A percentile compares a stretch with the other conserved stretches of the same genome.
Conservation (phyloP, 495 filamentous ascomycete species). For the Podospora comata region DNA sequence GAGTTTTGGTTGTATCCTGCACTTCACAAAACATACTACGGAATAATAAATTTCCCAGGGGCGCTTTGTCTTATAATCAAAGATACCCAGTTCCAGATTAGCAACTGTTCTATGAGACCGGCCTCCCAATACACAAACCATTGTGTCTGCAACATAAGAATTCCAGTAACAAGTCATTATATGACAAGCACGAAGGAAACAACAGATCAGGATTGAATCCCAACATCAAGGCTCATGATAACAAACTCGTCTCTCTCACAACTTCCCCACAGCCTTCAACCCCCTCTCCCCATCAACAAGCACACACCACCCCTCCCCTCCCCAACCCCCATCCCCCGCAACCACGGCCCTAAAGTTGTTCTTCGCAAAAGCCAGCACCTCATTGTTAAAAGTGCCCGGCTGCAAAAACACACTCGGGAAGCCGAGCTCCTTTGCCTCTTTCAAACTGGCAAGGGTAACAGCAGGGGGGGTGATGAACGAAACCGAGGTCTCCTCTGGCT, state of each 20-base stretch:
- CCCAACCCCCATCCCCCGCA: conserved; percentile 62
- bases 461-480: conserved; percentile 83
- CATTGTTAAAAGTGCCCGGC: conserved; percentile 79
- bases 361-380: conserved; percentile 65
- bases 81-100: too few relatives aligned
- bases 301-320: conserved; percentile 84
- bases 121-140: too few relatives aligned
- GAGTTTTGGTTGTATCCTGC: too few relatives aligned
- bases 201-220: too few relatives aligned
- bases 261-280: conserved; percentile 55
- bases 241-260: conserved; percentile 12
- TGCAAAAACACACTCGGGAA: conserved; percentile 86
- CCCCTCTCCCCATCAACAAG: conserved; percentile 81
- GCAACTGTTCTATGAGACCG: too few relatives aligned
- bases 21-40: too few relatives aligned
- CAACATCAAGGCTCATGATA: too few relatives aligned
- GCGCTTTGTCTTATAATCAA: too few relatives aligned
- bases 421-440: conserved; percentile 76
- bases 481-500: conserved; percentile 67
- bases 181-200: too few relatives aligned
- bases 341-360: conserved; percentile 64
- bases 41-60: too few relatives aligned
- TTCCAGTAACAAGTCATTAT: too few relatives aligned
- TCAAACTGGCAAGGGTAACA: conserved; percentile 65
- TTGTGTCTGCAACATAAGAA: too few relatives aligned